phyloP scores from a whole-genome alignment of 495 filamentous ascomycete genomes.

The Daldinia bambusicola region DNA sequence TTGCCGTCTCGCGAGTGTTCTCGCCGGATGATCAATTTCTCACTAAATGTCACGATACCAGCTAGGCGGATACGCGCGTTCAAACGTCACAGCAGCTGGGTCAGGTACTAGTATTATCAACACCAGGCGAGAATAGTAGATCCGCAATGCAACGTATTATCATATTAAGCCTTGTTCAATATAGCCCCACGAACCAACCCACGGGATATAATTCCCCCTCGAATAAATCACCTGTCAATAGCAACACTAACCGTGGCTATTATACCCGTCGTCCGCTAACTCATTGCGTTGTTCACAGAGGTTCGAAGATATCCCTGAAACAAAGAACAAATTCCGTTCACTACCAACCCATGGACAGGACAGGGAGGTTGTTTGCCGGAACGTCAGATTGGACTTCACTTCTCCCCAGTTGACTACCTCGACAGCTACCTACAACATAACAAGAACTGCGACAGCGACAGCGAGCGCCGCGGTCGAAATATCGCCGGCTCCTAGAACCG shows the following conservation, averaged over 20 bases:
- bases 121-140: conserved; percentile 3
- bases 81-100: conserved; percentile 6
- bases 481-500: background rate
- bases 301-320: background rate
- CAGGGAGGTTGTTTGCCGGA: background rate
- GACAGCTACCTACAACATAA: background rate
- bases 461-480: background rate
- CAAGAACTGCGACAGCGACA: conserved; percentile 14
- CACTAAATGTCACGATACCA: background rate
- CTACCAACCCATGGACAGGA: background rate
- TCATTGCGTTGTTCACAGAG: background rate
- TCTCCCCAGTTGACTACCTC: background rate
- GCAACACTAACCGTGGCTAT: conserved; percentile 13
- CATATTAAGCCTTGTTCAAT: conserved; percentile 1
- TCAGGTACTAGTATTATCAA: conserved; percentile 1
- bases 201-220: conserved; percentile 3
- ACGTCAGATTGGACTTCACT: background rate
- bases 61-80: background rate
- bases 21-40: background rate
- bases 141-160: background rate
- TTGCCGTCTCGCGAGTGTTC: conserved; percentile 16
- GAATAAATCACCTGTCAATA: conserved; percentile 6
- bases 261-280: conserved; percentile 11
- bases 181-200: background rate
- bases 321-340: background rate